A percentile compares a stretch with the other conserved stretches of the same genome.
Conservation (phyloP, 2,329 filamentous ascomycete species). For the Monascus ruber region DNA sequence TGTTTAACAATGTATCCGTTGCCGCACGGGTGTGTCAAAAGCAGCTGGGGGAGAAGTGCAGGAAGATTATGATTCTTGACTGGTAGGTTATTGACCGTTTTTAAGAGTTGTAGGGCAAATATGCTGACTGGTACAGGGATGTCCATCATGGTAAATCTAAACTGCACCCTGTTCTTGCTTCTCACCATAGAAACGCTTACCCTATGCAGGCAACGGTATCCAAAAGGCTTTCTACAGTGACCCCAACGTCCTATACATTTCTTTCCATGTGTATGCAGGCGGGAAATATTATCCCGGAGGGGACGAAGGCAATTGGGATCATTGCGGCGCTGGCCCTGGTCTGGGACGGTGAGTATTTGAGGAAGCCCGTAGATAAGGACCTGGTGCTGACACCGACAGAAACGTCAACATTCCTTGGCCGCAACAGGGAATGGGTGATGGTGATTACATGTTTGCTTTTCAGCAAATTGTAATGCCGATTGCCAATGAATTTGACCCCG, state of each 20-base stretch:
- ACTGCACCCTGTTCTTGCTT: background rate
- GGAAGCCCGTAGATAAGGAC: background rate
- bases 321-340: conserved; percentile 47
- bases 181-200: conserved; percentile 12
- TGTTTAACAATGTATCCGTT: conserved; percentile 96
- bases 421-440: conserved; percentile 73
- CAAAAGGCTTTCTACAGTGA: conserved; percentile 95
- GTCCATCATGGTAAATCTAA: conserved; percentile 48
- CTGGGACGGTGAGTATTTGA: conserved; percentile 38
- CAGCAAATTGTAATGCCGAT: conserved; percentile 96
- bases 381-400: conserved; percentile 18
- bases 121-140: conserved; percentile 38
- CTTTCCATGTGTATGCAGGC: conserved; percentile 75
- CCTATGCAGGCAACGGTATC: conserved; percentile 65
- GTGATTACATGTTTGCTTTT: conserved; percentile 93
- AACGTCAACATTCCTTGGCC: conserved; percentile 63
- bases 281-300: conserved; percentile 72
- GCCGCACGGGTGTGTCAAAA: conserved; percentile 78
- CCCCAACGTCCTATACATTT: conserved; percentile 91
- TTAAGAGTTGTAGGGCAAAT: background rate
- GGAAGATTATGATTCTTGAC: conserved; percentile 85
- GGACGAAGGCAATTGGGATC: conserved; percentile 47
- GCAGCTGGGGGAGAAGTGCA: conserved; percentile 66
- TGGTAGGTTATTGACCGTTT: conserved; percentile 53
- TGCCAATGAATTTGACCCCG: conserved; percentile 82